Evolutionary conservation across 2,329 filamentous ascomycete genomes (phyloP).

Genomic region (Penicillium paneum): DNA sequence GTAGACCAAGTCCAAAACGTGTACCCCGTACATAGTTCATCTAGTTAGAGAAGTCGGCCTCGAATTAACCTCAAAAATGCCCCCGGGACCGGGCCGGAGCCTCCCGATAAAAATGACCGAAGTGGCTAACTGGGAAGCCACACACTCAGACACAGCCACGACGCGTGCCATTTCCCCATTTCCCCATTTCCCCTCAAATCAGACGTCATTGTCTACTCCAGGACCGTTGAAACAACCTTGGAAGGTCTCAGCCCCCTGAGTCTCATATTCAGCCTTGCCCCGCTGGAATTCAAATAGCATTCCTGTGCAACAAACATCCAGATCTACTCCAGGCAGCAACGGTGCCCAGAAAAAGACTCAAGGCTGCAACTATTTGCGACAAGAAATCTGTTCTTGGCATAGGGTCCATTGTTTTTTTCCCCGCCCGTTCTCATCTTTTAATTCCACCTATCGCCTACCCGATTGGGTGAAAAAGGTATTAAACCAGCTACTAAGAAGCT

Average conservation of each 20-base stretch:
- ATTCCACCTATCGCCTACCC: neutral
- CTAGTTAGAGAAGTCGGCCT: neutral
- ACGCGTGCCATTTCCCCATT: neutral
- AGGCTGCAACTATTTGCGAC: neutral
- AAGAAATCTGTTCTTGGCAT: conserved; percentile 4
- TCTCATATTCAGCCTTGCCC: neutral
- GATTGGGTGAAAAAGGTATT: too few species aligned
- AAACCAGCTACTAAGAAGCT: too few species aligned
- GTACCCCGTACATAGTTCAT: too few species aligned
- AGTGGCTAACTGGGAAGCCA: neutral
- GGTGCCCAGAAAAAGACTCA: neutral
- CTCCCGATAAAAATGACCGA: neutral
- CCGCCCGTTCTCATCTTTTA: neutral
- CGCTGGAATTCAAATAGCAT: neutral
- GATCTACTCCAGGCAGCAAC: conserved; percentile 8
- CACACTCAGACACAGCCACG: neutral
- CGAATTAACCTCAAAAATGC: neutral
- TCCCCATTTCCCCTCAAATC: conserved; percentile 4
- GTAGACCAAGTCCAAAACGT: neutral
- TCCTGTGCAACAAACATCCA: neutral
- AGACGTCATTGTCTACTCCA: neutral
- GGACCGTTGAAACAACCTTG: neutral
- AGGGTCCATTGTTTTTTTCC: neutral
- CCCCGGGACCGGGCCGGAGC: neutral
- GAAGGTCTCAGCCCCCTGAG: neutral